Evolutionary conservation across 345 rosid genomes (phyloP).

Genomic region (Populus davidiana): DNA sequence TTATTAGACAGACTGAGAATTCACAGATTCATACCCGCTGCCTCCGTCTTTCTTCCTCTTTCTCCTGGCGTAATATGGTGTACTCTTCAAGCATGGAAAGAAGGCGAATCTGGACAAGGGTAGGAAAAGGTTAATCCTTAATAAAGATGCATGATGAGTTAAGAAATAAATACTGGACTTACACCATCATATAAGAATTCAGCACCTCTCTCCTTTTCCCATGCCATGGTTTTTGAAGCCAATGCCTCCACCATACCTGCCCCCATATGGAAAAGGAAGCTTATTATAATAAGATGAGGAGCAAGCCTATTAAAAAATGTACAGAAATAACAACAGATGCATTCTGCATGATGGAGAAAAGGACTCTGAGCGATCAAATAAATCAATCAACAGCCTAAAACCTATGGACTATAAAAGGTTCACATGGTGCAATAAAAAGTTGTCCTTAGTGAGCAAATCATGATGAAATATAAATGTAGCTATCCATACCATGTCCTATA

Average conservation of each 20-base stretch:
- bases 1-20: background rate
- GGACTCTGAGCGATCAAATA: background rate
- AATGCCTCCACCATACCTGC: slow-evolving; percentile 87
- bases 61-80: slow-evolving; percentile 70
- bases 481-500: background rate
- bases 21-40: slow-evolving; percentile 50
- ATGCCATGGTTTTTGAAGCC: slow-evolving; percentile 71
- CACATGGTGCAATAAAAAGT: background rate
- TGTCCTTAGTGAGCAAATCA: background rate
- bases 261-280: slow-evolving; percentile 7
- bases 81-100: slow-evolving; percentile 94
- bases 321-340: background rate
- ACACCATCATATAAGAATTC: slow-evolving; percentile 93
- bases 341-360: background rate
- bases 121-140: slow-evolving; percentile 8
- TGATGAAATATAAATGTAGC: background rate
- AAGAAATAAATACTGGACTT: slow-evolving; percentile 25
- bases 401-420: background rate
- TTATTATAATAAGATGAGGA: background rate
- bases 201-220: slow-evolving; percentile 84
- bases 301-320: background rate
- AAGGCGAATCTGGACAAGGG: slow-evolving; percentile 56
- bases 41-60: slow-evolving; percentile 90
- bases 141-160: background rate
- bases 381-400: background rate